Evolutionary conservation across 805 yeast genomes (phyloP).

Genomic region (Candida ulmi): DNA sequence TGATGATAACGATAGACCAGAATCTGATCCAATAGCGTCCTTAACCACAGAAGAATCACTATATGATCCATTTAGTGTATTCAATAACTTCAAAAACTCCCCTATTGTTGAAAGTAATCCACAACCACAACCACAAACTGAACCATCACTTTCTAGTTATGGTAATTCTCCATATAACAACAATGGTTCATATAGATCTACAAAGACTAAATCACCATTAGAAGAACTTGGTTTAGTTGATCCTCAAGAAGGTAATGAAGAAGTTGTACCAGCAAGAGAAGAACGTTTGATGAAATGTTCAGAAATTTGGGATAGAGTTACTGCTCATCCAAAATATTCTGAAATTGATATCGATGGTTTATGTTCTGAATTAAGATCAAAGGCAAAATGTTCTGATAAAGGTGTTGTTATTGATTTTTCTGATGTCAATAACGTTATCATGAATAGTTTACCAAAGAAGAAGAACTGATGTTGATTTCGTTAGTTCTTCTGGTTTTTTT

Average conservation of each 20-base stretch:
- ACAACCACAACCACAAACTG: background rate
- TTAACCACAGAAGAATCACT: constrained; percentile 52
- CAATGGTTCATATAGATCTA: background rate
- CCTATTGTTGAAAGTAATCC: constrained; percentile 7
- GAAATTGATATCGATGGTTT: constrained; percentile 93
- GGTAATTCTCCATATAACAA: background rate
- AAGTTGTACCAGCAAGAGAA: constrained; percentile 67
- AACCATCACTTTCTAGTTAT: constrained; percentile 1
- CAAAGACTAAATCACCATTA: background rate
- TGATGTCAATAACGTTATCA: constrained; percentile 62
- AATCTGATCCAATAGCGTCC: constrained; percentile 33
- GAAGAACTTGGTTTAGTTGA: background rate
- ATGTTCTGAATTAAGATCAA: constrained; percentile 80
- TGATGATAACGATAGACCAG: constrained; percentile 12
- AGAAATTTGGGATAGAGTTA: constrained; percentile 94
- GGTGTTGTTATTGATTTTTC: constrained; percentile 84
- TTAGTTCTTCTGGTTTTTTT: background rate
- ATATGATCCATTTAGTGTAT: constrained; percentile 45
- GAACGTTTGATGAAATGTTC: constrained; percentile 65
- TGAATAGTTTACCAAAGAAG: constrained; percentile 7
- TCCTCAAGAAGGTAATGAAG: constrained; percentile 20
- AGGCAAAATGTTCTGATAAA: constrained; percentile 90
- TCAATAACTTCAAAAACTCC: constrained; percentile 7
- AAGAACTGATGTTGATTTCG: background rate
- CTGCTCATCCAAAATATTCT: constrained; percentile 88